Base-by-base conservation (phyloP, 306 rosid genomes). In the Heteromeles arbutifolia region DNA sequence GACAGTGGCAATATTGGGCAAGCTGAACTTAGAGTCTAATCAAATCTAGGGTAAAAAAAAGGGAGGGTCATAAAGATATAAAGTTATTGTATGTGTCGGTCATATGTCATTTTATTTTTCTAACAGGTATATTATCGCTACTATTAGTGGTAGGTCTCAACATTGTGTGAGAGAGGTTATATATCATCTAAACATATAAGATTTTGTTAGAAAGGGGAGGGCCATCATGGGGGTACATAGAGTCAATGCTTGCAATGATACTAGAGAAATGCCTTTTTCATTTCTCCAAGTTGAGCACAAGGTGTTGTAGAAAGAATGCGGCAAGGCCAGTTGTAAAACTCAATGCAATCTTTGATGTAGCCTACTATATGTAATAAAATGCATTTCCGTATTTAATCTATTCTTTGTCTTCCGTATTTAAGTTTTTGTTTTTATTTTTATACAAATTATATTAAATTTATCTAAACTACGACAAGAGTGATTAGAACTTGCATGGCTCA, bases 271-370 rank as follows among this genome's bases (percentile, higher is more conserved):
- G 76, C 2, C 13, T 57, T 13, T 22, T 22, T 1, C 53, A 37
- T 72, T 72, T 34, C 53, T 72, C 18, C 54, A 34, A 31, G 67
- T 17, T 72, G 76, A 72, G 76, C 53, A 57, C 45, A 72, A 72
- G 28, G 65, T 71, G 32, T 71, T 54, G 52, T 13, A 29, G 53
- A 48, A 48, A 48, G 17, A 48, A 48, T 48, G 53, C 15, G 53
- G 53, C 53, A 48, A 48, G 67, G 67, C 21, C 67, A 31, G 67
- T 28, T 29, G 67, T 63, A 28, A 14, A 6, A 14, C 32, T 29
- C 32, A 63, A 26, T 28, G 17, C 6, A 59, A 22, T 59, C 32
- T 59, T 22, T 11, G 6, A 59, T n/a, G 65, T 12, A 12, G 14
- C 62, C 26, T 56, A 48, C 28, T 25, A 14, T 14, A 8, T 29